Evolutionary conservation across 768 basidiomycete species (phyloP), one percentile per base, ranked within the genome.

Genomic region (Boletus barrowsii): DNA sequence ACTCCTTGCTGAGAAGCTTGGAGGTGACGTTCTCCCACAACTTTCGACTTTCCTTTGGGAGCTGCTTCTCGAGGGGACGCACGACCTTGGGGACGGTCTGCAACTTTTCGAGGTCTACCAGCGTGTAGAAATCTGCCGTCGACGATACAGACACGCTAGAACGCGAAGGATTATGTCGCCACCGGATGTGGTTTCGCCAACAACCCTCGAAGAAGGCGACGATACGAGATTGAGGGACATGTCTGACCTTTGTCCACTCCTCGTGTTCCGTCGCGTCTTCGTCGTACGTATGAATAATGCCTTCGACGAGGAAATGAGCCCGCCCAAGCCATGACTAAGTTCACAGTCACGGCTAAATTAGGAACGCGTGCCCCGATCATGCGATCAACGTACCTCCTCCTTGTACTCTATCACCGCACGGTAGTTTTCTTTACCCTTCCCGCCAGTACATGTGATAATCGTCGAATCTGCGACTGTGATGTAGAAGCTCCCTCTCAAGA

Each of bases 391-490:
- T 55, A 90, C 90, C 84, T 99, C 95, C 67, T 99, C 97, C 73
- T 93, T 94, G 75, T 96, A 98, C 64, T 95, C 92, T 53, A 97
- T 83, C 60, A 98, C 79, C 4, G 93, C 79, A 55, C 95, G 79
- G 62, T 90, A 84, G 65, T 80, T 82, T 57, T 79, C 74, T 35
- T 77, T 80, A 14, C 77, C 76, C 54, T 79, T 81, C 3, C 84
- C 84, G 6, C 90, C 88, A 18, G 77, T 78, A 68, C 91, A 93
- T 32, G 91, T 93, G 61, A 96, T 83, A 48, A 89, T 82, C 8
- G 84, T 87, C 41, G 84, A 82, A 53, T 93, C 92, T 40, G 80
- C 74, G 42, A 97, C 82, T 0, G 93, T 97, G 43, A 93, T 83
- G 64, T 98, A 99, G 71, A 95, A 94, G 63, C 83, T 87, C 0